Base-by-base conservation (phyloP, 1,284 basidiomycete genomes). In the Puccinia horiana region DNA sequence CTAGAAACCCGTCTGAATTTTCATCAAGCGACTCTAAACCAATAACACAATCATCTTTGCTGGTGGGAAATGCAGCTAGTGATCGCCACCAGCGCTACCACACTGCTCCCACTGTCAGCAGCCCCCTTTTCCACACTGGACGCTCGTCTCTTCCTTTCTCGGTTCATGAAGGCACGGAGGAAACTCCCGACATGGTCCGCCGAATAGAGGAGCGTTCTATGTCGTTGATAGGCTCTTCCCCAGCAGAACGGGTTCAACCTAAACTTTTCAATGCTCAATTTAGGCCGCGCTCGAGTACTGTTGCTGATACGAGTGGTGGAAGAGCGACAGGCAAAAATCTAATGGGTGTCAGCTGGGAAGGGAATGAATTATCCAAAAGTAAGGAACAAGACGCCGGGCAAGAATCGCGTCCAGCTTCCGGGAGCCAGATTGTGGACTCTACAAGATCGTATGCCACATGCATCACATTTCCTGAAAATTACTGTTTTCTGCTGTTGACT, bases 211-310 rank as follows among this genome's bases (percentile, higher is more conserved):
- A 72, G 35, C 54, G 54, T 9, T 69, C 69, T 0, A 72, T 73
- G 69, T 73, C 78, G 4, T 20, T 72, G 6, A n/a, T 42, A 61
- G 70, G 42, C 26, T 42, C 44, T 49, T 61, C 49, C 29, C 78
- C 63, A n/a, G 54, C 23, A 40, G 69, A 73, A 2, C 40, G 42
- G 12, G 16, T 72, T 2, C 67, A 69, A 40, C 61, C 78, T 26
- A 73, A 72, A 44, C 42, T 58, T 58, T 29, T 58, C 23, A 42
- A 81, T 42, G 40, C 56, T 40, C 47, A 70, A 5, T 72, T 81
- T 29, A 69, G 78, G 23, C 78, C 78, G 4, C 78, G 78, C 67
- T 81, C 78, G 14, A 81, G 78, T 29, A 81, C 78, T 40, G 69
- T 81, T 14, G 78, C 78, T 61, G 78, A 72, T 8, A 72, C 56